phyloP scores from a whole-genome alignment of 1,139 yeast species.

The Saccharomyces hybrid region DNA sequence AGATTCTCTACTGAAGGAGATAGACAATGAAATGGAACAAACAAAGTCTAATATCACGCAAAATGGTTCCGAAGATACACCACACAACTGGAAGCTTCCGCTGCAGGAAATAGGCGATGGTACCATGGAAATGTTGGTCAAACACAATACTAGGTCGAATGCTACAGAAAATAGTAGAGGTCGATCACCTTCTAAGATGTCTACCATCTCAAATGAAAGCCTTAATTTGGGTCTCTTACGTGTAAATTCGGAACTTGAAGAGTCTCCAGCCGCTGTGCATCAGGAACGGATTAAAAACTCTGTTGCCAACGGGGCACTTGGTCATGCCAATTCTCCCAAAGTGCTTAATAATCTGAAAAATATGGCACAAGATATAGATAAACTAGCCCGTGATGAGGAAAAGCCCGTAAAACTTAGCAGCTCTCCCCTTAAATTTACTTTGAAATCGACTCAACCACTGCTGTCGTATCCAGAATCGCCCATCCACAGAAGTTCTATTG shows the following conservation, averaged over 20 bases:
- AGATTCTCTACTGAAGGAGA: slow-evolving; percentile 18
- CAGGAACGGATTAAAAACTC: neutral
- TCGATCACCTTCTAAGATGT: neutral
- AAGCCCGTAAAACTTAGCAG: neutral
- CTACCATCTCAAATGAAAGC: neutral
- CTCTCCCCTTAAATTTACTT: slow-evolving; percentile 21
- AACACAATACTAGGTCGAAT: slow-evolving; percentile 16
- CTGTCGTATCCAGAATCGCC: slow-evolving; percentile 1
- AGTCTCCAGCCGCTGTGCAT: neutral
- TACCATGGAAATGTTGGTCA: slow-evolving; percentile 28
- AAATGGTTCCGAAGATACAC: slow-evolving; percentile 1
- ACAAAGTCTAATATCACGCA: slow-evolving; percentile 3
- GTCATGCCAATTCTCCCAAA: neutral
- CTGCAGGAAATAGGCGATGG: slow-evolving; percentile 28
- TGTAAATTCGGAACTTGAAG: neutral
- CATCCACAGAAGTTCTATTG: neutral
- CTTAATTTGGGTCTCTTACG: neutral
- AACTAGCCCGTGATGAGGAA: neutral
- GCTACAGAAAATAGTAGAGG: too few relatives aligned
- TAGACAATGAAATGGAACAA: slow-evolving; percentile 17
- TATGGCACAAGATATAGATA: neutral
- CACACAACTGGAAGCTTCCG: slow-evolving; percentile 10
- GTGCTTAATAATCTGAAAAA: neutral
- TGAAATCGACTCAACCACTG: slow-evolving; percentile 10
- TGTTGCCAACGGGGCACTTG: neutral